A percentile compares a stretch with the other conserved stretches of the same genome.
Conservation (phyloP, 2,329 filamentous ascomycete species). For the Colletotrichum sojae region DNA sequence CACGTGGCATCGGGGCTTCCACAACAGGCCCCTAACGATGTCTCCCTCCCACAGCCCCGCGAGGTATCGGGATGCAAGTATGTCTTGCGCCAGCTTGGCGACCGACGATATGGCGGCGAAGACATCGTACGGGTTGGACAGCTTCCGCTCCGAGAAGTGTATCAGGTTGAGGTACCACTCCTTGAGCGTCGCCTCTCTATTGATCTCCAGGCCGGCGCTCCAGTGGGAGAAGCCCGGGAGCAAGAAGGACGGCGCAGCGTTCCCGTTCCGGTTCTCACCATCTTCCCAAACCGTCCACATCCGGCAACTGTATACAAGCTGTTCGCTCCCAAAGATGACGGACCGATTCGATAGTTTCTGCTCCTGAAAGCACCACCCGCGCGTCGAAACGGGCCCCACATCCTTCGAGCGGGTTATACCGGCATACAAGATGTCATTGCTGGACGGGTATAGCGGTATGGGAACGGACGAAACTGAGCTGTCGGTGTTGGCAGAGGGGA, state of each 20-base stretch:
- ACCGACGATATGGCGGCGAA: slow-evolving; percentile 32
- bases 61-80: slow-evolving; percentile 12
- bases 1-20: slow-evolving; percentile 25
- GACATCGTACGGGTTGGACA: slow-evolving; percentile 30
- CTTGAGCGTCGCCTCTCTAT: slow-evolving; percentile 6
- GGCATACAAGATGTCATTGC: slow-evolving; percentile 1
- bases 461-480: background rate
- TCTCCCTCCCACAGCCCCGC: slow-evolving; percentile 27
- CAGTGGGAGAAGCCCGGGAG: slow-evolving; percentile 2
- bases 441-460: slow-evolving; percentile 1
- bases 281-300: slow-evolving; percentile 13
- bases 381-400: slow-evolving; percentile 14
- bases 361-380: slow-evolving; percentile 33
- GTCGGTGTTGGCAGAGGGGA: background rate
- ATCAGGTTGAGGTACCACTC: slow-evolving; percentile 21
- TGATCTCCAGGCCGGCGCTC: background rate
- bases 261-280: background rate
- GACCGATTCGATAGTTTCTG: slow-evolving; percentile 15
- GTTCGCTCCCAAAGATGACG: slow-evolving; percentile 10
- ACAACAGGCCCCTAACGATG: slow-evolving; percentile 18
- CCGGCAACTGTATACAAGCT: slow-evolving; percentile 12
- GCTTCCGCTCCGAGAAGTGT: background rate
- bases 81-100: slow-evolving; percentile 13
- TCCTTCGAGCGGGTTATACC: background rate
- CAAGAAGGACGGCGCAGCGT: background rate